Conservation (phyloP, 768 basidiomycete species). For the Leccinum obscurum region DNA sequence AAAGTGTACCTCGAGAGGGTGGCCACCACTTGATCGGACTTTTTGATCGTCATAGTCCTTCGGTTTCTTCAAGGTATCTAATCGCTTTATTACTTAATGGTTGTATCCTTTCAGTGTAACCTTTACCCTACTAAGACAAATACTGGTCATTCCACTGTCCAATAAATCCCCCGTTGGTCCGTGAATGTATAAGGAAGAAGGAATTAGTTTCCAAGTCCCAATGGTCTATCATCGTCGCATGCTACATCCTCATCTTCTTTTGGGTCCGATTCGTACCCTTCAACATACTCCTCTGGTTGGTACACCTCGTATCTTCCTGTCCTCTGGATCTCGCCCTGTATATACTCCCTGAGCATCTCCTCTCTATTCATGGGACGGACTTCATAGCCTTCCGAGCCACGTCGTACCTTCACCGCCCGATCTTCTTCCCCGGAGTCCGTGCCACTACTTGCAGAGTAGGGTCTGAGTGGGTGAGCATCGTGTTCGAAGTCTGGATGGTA, state of each 20-base stretch:
- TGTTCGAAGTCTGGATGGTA: slow-evolving; percentile 73
- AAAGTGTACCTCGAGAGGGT: slow-evolving; percentile 63
- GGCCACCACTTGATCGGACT: slow-evolving; percentile 21
- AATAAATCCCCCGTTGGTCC: slow-evolving; percentile 6
- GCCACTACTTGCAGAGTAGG: slow-evolving; percentile 20
- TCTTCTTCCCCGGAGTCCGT: slow-evolving; percentile 34
- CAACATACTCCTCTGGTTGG: slow-evolving; percentile 57
- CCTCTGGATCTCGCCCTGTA: slow-evolving; percentile 53
- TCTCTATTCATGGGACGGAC: slow-evolving; percentile 62
- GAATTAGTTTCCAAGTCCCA: slow-evolving; percentile 20
- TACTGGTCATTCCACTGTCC: slow-evolving; percentile 17
- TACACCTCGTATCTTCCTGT: slow-evolving; percentile 68
- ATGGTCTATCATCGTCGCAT: slow-evolving; percentile 25
- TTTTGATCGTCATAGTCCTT: slow-evolving; percentile 8
- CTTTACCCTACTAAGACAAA: slow-evolving; percentile 26
- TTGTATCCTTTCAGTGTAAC: slow-evolving; percentile 28
- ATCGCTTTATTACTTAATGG: slow-evolving; percentile 33
- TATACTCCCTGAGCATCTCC: slow-evolving; percentile 58
- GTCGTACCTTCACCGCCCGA: slow-evolving; percentile 46
- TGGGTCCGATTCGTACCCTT: slow-evolving; percentile 32
- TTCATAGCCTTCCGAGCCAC: slow-evolving; percentile 85
- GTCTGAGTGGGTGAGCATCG: slow-evolving; percentile 25
- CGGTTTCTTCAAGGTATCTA: slow-evolving; percentile 22
- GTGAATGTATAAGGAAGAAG: background rate
- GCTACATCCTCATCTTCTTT: slow-evolving; percentile 1